These are phyloP conservation scores for Xylaria castorea DNA, from an alignment of 495 filamentous ascomycete genomes.

Conservation along the genomic window DNA sequence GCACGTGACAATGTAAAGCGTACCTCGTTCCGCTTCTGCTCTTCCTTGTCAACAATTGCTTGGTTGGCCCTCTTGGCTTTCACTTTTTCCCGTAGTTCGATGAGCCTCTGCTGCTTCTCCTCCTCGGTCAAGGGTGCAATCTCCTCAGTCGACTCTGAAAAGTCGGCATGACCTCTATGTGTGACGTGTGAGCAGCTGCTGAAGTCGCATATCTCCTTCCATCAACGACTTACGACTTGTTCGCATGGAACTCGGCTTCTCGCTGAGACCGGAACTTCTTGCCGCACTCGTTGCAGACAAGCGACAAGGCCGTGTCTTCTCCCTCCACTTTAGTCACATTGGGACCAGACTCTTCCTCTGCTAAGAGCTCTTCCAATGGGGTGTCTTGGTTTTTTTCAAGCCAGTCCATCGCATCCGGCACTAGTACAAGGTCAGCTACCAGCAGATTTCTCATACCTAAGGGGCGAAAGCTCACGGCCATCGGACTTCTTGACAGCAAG, in stretches of 20 bases:
- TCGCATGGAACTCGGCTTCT: constrained; percentile 88
- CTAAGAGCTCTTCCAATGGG: constrained; percentile 43
- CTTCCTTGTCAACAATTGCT: constrained; percentile 76
- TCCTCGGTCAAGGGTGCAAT: constrained; percentile 90
- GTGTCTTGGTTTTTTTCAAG: constrained; percentile 77
- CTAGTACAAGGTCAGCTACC: constrained; percentile 53
- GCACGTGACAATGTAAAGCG: background rate
- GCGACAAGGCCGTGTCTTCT: constrained; percentile 62
- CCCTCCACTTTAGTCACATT: constrained; percentile 62
- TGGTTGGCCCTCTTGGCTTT: constrained; percentile 75
- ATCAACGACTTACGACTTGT: constrained; percentile 68
- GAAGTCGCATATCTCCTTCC: background rate
- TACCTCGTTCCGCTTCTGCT: constrained; percentile 90
- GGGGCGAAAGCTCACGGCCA: constrained; percentile 62
- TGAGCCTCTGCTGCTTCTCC: constrained; percentile 80
- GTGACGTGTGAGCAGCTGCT: constrained; percentile 20
- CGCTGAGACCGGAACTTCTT: constrained; percentile 84
- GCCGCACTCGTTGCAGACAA: constrained; percentile 87
- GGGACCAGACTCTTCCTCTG: constrained; percentile 62
- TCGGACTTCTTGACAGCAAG: constrained; percentile 81
- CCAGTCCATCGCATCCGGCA: constrained; percentile 92
- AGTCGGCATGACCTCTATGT: constrained; percentile 80
- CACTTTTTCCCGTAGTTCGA: constrained; percentile 74
- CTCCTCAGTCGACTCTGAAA: constrained; percentile 90
- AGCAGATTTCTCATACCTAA: constrained; percentile 7